Evolutionary conservation across 306 rosid genomes (phyloP).

Genomic region (Lablab purpureus): DNA sequence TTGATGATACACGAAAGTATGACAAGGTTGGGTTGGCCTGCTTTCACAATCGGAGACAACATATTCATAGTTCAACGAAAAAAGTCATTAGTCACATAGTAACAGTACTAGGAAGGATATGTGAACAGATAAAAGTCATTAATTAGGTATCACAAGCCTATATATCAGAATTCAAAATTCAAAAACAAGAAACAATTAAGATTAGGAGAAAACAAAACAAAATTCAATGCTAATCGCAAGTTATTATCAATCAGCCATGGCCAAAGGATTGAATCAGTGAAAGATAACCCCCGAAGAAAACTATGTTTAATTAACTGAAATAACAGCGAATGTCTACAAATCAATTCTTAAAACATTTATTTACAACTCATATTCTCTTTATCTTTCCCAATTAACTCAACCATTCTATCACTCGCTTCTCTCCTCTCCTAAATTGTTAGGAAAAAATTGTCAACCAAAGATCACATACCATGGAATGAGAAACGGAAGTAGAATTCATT

Average conservation of each 20-base stretch:
- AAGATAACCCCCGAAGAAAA: neutral
- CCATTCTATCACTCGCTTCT: neutral
- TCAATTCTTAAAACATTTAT: neutral
- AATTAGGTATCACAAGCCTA: neutral
- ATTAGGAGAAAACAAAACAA: neutral
- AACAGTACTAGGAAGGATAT: neutral
- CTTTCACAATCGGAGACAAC: too few relatives aligned
- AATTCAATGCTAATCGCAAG: neutral
- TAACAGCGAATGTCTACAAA: neutral
- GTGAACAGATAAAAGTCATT: neutral
- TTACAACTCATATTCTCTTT: neutral
- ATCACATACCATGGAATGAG: too few relatives aligned
- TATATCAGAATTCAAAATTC: neutral
- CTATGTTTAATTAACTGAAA: neutral
- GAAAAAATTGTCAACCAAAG: neutral
- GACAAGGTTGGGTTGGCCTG: too few relatives aligned
- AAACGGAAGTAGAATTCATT: too few relatives aligned
- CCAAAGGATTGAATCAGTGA: neutral
- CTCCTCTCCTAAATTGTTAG: neutral
- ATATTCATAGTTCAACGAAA: neutral
- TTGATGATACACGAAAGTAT: conserved; percentile 4
- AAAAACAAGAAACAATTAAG: neutral
- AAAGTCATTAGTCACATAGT: neutral
- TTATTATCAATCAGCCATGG: neutral
- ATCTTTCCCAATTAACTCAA: neutral